Evolutionary conservation across 768 basidiomycete species (phyloP).

Genomic region (Pleurotus pulmonarius): DNA sequence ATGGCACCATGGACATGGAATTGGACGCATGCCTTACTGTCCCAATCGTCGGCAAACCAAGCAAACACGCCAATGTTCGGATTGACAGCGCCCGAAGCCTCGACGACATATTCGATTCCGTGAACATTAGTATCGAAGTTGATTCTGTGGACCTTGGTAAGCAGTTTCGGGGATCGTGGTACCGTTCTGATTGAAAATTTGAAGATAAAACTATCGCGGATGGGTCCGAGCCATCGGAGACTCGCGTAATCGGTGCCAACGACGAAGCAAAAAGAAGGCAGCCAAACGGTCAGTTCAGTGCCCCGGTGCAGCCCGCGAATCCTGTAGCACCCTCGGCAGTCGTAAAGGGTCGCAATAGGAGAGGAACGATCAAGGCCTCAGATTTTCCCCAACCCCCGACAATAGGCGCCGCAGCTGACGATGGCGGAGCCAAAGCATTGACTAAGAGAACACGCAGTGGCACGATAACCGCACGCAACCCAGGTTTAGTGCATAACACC

Average conservation of each 20-base stretch:
- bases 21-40: background rate
- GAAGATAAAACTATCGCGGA: too few relatives aligned
- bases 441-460: background rate
- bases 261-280: too few relatives aligned
- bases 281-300: too few relatives aligned
- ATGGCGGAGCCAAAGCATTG: background rate
- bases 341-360: background rate
- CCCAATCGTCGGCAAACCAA: background rate
- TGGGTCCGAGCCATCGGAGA: too few relatives aligned
- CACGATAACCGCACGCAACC: background rate
- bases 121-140: background rate
- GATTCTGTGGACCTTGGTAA: background rate
- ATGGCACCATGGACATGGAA: conserved; percentile 6
- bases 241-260: too few relatives aligned
- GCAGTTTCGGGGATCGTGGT: background rate
- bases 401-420: background rate
- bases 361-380: conserved; percentile 5
- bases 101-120: conserved; percentile 4
- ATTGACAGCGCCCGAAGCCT: background rate
- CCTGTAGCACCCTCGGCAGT: background rate
- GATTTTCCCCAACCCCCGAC: background rate
- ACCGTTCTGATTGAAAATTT: background rate
- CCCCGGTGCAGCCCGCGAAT: too few relatives aligned
- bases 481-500: background rate
- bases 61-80: background rate